Percentiles rank a stretch among this genome's conserved stretches.
Evolutionary conservation across 805 yeast species (phyloP).

Genomic region (Spathaspora sp.): DNA sequence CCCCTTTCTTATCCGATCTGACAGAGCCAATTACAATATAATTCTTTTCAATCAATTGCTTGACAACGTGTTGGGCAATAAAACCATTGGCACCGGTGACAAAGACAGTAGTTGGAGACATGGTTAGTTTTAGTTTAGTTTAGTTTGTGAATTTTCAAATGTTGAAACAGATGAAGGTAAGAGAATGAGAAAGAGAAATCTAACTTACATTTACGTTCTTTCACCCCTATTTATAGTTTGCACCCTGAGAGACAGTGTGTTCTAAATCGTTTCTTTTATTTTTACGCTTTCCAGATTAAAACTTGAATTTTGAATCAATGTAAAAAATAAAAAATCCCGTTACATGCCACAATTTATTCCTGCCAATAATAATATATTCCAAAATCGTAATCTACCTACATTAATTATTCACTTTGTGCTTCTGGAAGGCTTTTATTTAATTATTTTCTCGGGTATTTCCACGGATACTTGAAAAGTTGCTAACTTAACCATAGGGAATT

Average conservation of each 20-base stretch:
- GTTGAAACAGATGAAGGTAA: background rate
- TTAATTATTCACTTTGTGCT: no score
- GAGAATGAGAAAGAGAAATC: background rate
- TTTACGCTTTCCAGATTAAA: no score
- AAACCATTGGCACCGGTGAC: slow-evolving; percentile 56
- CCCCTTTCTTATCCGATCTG: slow-evolving; percentile 43
- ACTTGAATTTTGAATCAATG: no score
- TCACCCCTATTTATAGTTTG: background rate
- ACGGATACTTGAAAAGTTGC: no score
- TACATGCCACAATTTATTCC: no score
- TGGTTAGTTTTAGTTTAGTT: background rate
- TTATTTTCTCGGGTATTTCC: no score
- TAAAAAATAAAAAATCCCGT: no score
- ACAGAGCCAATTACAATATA: slow-evolving; percentile 52
- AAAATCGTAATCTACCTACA: no score
- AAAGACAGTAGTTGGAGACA: slow-evolving; percentile 30
- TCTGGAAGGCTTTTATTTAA: no score
- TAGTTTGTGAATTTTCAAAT: background rate
- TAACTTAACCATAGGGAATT: background rate
- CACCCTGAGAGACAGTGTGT: background rate
- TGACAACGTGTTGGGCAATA: slow-evolving; percentile 48
- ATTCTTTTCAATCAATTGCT: slow-evolving; percentile 32
- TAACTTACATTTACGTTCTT: background rate
- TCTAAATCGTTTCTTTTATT: background rate
- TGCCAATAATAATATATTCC: no score